Conservation (phyloP, 257 asterid genomes). For the Solanum verrucosum region DNA sequence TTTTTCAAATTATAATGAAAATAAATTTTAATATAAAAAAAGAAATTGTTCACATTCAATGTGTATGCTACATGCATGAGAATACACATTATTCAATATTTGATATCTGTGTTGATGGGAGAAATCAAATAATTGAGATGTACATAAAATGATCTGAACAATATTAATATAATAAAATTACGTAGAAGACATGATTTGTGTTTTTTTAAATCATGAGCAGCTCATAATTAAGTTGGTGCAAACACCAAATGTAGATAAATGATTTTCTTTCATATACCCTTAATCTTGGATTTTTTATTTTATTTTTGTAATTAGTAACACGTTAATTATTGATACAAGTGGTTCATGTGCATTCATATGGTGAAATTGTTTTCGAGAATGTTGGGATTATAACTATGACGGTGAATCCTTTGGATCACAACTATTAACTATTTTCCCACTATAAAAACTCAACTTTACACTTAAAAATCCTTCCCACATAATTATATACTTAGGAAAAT, state of each 20-base stretch:
- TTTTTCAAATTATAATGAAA: not conserved
- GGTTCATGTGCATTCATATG: not conserved
- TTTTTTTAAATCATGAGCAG: too few relatives aligned
- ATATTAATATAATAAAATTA: not conserved
- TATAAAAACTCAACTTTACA: not conserved
- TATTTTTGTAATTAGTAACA: not conserved
- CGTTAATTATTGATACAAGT: not conserved
- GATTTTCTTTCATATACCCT: not conserved
- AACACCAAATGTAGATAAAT: not conserved
- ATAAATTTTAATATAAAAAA: not conserved
- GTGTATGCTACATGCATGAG: not conserved
- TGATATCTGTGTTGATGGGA: not conserved
- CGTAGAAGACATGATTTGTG: not conserved
- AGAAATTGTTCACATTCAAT: not conserved
- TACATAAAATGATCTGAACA: not conserved
- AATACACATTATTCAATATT: not conserved
- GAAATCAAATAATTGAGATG: not conserved
- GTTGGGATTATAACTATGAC: not conserved
- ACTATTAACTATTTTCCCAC: not conserved
- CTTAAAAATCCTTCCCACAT: not conserved
- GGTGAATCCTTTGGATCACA: constrained; percentile 4
- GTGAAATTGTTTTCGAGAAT: not conserved
- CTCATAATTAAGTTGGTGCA: not conserved
- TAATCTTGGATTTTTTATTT: not conserved
- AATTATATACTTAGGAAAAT: not conserved